These are phyloP conservation scores for Rhodamnia argentea DNA, from an alignment of 345 rosid species.

Conservation along the genomic window DNA sequence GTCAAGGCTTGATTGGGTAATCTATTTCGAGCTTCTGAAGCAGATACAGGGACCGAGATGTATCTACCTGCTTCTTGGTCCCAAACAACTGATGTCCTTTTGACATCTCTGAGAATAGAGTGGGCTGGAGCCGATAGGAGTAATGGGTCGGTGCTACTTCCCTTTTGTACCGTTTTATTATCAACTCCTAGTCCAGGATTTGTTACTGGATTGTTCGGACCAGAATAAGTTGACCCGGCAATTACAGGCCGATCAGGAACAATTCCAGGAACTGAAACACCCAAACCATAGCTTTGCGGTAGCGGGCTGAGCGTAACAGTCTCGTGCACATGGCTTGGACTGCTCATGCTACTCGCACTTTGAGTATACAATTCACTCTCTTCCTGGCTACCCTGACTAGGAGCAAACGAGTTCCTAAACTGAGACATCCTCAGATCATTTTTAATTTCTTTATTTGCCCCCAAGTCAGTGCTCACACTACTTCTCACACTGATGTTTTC, in stretches of 20 bases:
- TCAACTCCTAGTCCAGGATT: conserved; percentile 33
- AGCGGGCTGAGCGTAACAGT: conserved; percentile 78
- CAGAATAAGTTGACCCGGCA: conserved; percentile 24
- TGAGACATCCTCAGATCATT: conserved; percentile 43
- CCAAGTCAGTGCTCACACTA: conserved; percentile 69
- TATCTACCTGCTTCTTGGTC: conserved; percentile 96
- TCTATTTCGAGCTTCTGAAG: conserved; percentile 56
- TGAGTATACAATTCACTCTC: conserved; percentile 84
- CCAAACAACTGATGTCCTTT: conserved; percentile 83
- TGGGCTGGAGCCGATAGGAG: conserved; percentile 58
- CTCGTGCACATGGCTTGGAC: conserved; percentile 80
- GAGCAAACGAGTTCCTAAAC: conserved; percentile 54
- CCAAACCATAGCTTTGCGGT: conserved; percentile 39
- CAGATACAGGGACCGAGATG: conserved; percentile 65
- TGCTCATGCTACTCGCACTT: conserved; percentile 82
- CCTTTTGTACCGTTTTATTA: conserved; percentile 51
- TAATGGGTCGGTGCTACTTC: conserved; percentile 44
- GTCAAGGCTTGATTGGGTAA: conserved; percentile 27
- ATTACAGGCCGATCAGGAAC: conserved; percentile 36
- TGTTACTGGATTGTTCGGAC: conserved; percentile 12
- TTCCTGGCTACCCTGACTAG: conserved; percentile 86
- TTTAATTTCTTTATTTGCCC: conserved; percentile 46
- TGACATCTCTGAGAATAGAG: conserved; percentile 83
- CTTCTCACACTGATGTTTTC: conserved; percentile 74
- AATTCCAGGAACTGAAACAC: conserved; percentile 18